These are phyloP conservation scores for Aspergillus fructus DNA, from an alignment of 2,329 filamentous ascomycete genomes.

Conservation along the genomic window DNA sequence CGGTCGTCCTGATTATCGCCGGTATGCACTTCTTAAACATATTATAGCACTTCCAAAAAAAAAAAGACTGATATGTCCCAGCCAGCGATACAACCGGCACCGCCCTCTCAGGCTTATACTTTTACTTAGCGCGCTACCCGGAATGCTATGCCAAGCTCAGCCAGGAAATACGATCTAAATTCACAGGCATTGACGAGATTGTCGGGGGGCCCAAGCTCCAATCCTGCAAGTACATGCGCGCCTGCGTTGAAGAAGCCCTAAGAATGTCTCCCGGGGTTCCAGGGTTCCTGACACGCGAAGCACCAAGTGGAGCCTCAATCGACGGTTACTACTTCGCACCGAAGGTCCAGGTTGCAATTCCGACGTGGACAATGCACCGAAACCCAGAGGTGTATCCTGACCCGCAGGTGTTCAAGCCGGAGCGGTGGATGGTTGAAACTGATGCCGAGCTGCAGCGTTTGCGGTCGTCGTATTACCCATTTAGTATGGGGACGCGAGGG, in stretches of 20 bases:
- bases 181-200: slow-evolving; percentile 39
- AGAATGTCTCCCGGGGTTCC: slow-evolving; percentile 28
- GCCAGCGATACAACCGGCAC: slow-evolving; percentile 44
- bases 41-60: no score
- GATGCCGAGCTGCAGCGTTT: no score
- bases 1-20: slow-evolving; percentile 48
- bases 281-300: neutral
- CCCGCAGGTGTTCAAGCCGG: no score
- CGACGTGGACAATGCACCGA: no score
- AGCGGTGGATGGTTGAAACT: no score
- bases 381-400: no score
- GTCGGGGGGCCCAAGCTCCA: slow-evolving; percentile 31
- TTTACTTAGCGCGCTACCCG: slow-evolving; percentile 41
- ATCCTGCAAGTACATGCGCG: slow-evolving; percentile 41
- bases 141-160: slow-evolving; percentile 28
- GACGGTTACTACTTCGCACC: slow-evolving; percentile 23
- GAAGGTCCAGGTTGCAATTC: no score
- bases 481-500: no score
- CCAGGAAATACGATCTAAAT: slow-evolving; percentile 35
- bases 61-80: neutral
- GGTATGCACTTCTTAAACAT: slow-evolving; percentile 22
- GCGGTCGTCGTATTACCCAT: no score
- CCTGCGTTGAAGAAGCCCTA: slow-evolving; percentile 42
- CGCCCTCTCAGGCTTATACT: slow-evolving; percentile 37
- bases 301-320: slow-evolving; percentile 29